Conservation (phyloP, 2,329 filamentous ascomycete species). For the Apiospora malaysiana region DNA sequence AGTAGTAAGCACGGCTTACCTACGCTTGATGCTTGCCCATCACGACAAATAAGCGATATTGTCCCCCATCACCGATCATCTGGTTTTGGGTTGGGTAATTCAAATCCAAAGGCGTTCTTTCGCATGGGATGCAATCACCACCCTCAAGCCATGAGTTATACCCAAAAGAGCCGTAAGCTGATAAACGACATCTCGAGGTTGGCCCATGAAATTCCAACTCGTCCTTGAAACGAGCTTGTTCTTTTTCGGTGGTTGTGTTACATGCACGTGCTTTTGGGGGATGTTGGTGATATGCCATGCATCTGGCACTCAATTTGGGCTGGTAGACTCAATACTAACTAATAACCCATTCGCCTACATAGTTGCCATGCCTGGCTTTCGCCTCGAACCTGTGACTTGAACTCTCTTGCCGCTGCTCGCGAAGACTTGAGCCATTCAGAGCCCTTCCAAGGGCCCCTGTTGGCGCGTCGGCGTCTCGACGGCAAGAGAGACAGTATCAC, state of each 20-base stretch:
- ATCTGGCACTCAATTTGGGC: neutral
- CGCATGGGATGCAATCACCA: neutral
- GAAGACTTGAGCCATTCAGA: neutral
- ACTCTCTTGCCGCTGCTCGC: conserved; percentile 13
- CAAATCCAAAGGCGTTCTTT: neutral
- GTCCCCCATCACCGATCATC: neutral
- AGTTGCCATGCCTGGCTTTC: neutral
- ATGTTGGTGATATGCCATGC: conserved; percentile 9
- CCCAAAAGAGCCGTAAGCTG: neutral
- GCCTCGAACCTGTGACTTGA: neutral
- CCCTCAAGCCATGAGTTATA: neutral
- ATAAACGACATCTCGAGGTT: neutral
- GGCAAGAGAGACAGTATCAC: neutral
- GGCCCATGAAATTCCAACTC: neutral
- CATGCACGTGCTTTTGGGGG: neutral
- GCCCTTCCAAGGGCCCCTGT: neutral
- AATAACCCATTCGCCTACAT: neutral
- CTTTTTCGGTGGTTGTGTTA: neutral
- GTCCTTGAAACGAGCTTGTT: conserved; percentile 5
- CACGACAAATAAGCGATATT: neutral
- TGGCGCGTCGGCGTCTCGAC: conserved; percentile 7
- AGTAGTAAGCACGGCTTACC: neutral
- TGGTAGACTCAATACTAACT: neutral
- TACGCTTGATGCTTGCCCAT: neutral
- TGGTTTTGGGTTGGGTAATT: no score